Conservation (phyloP, 352 stramenopile genomes). For the Pythium apleroticum region DNA sequence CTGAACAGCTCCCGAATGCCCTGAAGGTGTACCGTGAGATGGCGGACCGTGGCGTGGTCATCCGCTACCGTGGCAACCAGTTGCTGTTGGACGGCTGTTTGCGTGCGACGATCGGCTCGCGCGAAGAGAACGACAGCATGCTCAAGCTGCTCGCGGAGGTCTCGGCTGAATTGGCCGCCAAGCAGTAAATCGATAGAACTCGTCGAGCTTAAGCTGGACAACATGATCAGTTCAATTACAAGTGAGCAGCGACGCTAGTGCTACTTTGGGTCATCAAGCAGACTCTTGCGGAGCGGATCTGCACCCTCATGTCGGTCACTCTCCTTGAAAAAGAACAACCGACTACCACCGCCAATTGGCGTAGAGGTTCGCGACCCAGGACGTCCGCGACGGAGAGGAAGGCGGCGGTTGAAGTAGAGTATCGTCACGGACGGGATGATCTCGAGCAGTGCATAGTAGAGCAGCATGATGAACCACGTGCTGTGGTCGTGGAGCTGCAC, state of each 20-base stretch:
- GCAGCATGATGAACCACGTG: slow-evolving; percentile 78
- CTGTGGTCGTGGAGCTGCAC: slow-evolving; percentile 71
- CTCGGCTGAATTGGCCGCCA: slow-evolving; percentile 38
- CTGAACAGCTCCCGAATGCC: slow-evolving; percentile 74
- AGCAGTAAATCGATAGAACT: slow-evolving; percentile 25
- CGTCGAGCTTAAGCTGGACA: background rate
- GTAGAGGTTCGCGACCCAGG: slow-evolving; percentile 34
- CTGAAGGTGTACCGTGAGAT: slow-evolving; percentile 94
- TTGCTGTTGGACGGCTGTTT: slow-evolving; percentile 95
- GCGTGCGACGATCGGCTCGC: slow-evolving; percentile 93
- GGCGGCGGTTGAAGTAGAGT: slow-evolving; percentile 81
- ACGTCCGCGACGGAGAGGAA: slow-evolving; percentile 46
- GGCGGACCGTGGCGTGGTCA: slow-evolving; percentile 93
- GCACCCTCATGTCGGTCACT: slow-evolving; percentile 18
- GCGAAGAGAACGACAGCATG: slow-evolving; percentile 94
- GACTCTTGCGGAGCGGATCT: slow-evolving; percentile 41
- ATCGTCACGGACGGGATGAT: slow-evolving; percentile 75
- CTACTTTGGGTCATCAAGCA: slow-evolving; percentile 36
- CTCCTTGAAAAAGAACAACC: slow-evolving; percentile 55
- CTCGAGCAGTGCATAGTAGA: slow-evolving; percentile 83
- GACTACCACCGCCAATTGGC: slow-evolving; percentile 35
- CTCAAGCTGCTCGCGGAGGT: slow-evolving; percentile 81
- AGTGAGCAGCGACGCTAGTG: background rate
- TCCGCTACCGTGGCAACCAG: slow-evolving; percentile 96
- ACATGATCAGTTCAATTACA: background rate